Evolutionary conservation across 495 filamentous ascomycete species (phyloP).

Genomic region (Penicillium longicatenatum): DNA sequence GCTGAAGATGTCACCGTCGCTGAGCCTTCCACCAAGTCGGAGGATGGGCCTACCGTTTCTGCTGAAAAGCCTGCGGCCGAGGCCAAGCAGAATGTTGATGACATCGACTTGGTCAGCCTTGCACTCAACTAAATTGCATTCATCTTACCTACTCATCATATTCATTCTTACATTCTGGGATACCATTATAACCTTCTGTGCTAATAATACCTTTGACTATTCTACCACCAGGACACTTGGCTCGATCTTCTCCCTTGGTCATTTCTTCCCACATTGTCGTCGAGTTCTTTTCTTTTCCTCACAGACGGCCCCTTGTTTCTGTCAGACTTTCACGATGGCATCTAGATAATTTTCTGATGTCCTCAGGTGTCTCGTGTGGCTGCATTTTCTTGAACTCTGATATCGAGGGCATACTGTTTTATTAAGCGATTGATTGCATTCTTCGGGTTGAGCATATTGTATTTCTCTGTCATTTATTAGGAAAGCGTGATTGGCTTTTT

Average conservation of each 20-base stretch:
- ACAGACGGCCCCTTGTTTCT: conserved; percentile 1
- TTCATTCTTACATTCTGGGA: conserved; percentile 12
- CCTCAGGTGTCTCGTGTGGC: conserved; percentile 1
- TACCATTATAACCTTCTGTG: conserved; percentile 15
- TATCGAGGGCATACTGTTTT: conserved; percentile 31
- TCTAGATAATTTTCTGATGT: conserved; percentile 3
- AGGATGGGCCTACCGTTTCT: conserved; percentile 1
- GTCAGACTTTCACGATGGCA: conserved; percentile 1
- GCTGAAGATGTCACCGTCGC: conserved; percentile 3
- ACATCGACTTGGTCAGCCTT: conserved; percentile 34
- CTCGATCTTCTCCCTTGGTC: background rate
- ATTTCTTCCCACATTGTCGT: background rate
- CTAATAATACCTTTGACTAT: conserved; percentile 19
- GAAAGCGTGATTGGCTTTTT: background rate
- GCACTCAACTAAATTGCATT: conserved; percentile 26
- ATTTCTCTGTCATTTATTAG: conserved; percentile 17
- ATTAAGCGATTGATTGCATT: conserved; percentile 33
- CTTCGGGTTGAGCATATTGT: conserved; percentile 27
- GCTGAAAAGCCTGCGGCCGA: conserved; percentile 13
- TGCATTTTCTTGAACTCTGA: conserved; percentile 21
- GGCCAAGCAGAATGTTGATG: conserved; percentile 22
- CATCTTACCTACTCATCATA: background rate
- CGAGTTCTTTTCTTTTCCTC: background rate
- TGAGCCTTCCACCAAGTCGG: conserved; percentile 12
- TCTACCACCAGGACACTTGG: background rate